A percentile compares a stretch with the other conserved stretches of the same genome.
Evolutionary conservation across 2,329 filamentous ascomycete species (phyloP).

Genomic region (Myrmaecium sp.): DNA sequence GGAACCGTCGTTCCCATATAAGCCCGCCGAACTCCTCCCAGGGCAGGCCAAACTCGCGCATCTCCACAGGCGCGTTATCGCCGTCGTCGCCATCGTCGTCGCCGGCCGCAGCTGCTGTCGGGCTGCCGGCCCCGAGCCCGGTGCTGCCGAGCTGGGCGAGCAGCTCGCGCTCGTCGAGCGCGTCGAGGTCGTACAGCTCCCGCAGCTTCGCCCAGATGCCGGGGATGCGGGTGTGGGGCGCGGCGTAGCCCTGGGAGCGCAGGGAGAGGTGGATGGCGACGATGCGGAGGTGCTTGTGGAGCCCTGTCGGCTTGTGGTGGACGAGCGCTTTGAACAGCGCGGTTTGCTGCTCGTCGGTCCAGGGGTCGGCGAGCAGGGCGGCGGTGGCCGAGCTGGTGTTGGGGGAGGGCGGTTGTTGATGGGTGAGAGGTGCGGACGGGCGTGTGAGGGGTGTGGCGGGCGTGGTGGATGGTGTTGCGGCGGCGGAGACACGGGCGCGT

Average conservation of each 20-base stretch:
- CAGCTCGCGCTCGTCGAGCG: conserved; percentile 75
- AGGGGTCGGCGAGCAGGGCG: conserved; percentile 47
- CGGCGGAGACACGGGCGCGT: conserved; percentile 40
- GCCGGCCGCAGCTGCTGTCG: too few relatives aligned
- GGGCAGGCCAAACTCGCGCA: too few relatives aligned
- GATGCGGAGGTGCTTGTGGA: conserved; percentile 91
- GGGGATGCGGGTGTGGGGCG: conserved; percentile 68
- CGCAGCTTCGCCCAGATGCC: conserved; percentile 83
- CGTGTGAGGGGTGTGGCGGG: conserved; percentile 13
- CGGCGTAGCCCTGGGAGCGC: conserved; percentile 58
- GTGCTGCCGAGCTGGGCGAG: too few relatives aligned
- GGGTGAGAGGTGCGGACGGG: conserved; percentile 20
- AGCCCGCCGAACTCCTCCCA: too few relatives aligned
- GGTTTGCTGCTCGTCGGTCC: conserved; percentile 92
- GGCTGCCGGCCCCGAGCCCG: too few relatives aligned
- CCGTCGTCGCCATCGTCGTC: too few relatives aligned
- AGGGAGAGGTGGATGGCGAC: conserved; percentile 69
- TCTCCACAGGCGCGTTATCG: too few relatives aligned
- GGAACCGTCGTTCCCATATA: too few relatives aligned
- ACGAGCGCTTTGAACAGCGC: conserved; percentile 88
- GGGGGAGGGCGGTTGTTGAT: conserved; percentile 22
- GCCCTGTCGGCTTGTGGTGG: conserved; percentile 88
- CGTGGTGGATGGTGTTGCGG: conserved; percentile 39
- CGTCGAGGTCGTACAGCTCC: conserved; percentile 68
- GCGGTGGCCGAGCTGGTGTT: conserved; percentile 26